Base-by-base conservation (phyloP, 108 stramenopile species). In the Stephanodiscus triporus region DNA sequence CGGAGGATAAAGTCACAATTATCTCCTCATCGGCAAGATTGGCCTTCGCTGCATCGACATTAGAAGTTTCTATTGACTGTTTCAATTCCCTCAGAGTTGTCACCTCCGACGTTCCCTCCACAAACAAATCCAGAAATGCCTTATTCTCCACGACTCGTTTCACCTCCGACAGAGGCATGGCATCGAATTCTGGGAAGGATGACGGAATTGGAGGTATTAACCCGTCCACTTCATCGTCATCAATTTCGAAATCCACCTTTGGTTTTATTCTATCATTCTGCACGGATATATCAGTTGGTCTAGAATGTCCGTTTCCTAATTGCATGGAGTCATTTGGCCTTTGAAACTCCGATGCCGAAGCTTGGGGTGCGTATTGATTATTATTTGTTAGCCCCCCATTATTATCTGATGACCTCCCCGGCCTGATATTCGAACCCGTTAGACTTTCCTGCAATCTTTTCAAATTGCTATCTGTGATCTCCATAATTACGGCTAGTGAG, bases 381-480 rank as follows among this genome's bases (percentile, higher is more conserved):
- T n/a, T n/a, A n/a, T n/a, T n/a, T n/a, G n/a, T n/a, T n/a, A n/a
- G n/a, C n/a, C n/a, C n/a, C n/a, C n/a, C n/a, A n/a, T n/a, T n/a
- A n/a, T n/a, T n/a, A n/a, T n/a, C n/a, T n/a, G n/a, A n/a, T 34
- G 14, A 9, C n/a, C 9, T 42, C 50, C 3, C 14, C 60, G 32
- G 32, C 32, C 32, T 34, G 32, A 34, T 34, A 4, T 27, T 68
- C 54, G 49, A 63, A 40, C 17, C 42, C 14, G 63, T 9, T n/a
- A 82, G 14, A 65, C 57, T 55, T 45, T 70, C 64, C 72, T 94
- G 93, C 51, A 89, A 71, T 27, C 69, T 32, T 29, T 36, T 54
- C 51, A 91, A 64, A 27, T 76, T 84, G 23, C 37, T 66, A 81
- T 91, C 89, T 2, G 77, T 83, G 67, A 92, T 87, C 79, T 90